Evolutionary conservation across 2,329 filamentous ascomycete genomes (phyloP), one percentile per base, ranked within the genome.

Genomic region (Rhynchosporium secalis): DNA sequence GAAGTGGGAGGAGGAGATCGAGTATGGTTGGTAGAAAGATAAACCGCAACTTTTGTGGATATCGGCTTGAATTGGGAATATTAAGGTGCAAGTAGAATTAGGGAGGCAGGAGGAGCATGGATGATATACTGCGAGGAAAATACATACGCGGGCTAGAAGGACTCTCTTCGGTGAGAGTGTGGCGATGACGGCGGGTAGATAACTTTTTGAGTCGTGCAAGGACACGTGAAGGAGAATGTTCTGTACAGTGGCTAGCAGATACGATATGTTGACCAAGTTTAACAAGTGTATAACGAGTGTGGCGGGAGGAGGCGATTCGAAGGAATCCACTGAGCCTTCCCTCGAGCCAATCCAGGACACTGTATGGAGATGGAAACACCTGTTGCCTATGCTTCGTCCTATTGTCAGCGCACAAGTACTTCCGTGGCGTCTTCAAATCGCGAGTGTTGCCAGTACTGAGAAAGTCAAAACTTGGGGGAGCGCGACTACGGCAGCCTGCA

Each of bases 181-280:
- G 40, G 15, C 28, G 54, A 56, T 41, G 40, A 28, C 54, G 54
- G 10, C 40, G 41, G 31, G 40, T 3, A 28, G 5, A 45, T 6
- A 20, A 33, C 12, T 56, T 45, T n/a, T 40, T 31, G 54, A 33
- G 54, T 45, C 8, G 26, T 40, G 54, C 38, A 56, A 12, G 54
- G 54, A 31, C 54, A 56, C 7, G 41, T 56, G 54, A 31, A 40
- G 28, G 13, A 56, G 40, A 45, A 46, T 28, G 43, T 56, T 45
- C 28, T 28, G 43, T 38, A 9, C n/a, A n/a, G 20, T 2, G 33
- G 40, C 5, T 40, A 43, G 13, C 8, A 9, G n/a, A 38, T 36
- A 36, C 9, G 33, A 36, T 10, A 36, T 5, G 33, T 36, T 36
- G 9, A 36, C 9, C 33, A 36, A 36, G 33, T 36, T 36, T 20